phyloP scores from a whole-genome alignment of 106 monocot species.

The Allium sativum region DNA sequence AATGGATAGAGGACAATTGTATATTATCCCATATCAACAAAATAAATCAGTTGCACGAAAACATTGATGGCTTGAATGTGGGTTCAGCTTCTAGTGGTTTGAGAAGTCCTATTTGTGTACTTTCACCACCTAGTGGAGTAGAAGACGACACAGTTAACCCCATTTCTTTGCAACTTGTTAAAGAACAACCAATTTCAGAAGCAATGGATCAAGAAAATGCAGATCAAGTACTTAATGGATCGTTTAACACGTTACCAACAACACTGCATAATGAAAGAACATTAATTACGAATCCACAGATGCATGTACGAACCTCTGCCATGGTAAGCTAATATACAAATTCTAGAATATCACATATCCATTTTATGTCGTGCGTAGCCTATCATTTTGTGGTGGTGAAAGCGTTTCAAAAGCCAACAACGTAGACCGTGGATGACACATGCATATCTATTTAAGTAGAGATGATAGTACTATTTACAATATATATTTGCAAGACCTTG shows the following conservation, averaged over 20 bases:
- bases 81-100: constrained; percentile 8
- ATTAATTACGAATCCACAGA: constrained; percentile 12
- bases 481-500: too few species aligned
- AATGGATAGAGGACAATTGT: constrained; percentile 24
- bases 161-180: constrained; percentile 54
- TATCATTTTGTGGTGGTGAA: too few species aligned
- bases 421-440: too few species aligned
- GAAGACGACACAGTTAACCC: constrained; percentile 72
- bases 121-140: constrained; percentile 42
- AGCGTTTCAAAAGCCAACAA: too few species aligned
- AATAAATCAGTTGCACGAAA: constrained; percentile 10
- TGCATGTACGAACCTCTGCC: constrained; percentile 9
- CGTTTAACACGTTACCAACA: constrained; percentile 12
- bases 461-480: too few species aligned
- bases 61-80: constrained; percentile 4
- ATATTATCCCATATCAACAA: constrained; percentile 6
- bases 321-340: constrained; percentile 20
- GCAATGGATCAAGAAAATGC: constrained; percentile 34
- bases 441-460: too few species aligned
- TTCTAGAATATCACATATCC: too few species aligned
- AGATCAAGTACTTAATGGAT: constrained; percentile 10
- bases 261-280: constrained; percentile 10
- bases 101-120: constrained; percentile 12
- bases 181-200: constrained; percentile 51
- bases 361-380: too few species aligned